Conservation (phyloP, 2,329 filamentous ascomycete species). For the Aspergillus floridensis region DNA sequence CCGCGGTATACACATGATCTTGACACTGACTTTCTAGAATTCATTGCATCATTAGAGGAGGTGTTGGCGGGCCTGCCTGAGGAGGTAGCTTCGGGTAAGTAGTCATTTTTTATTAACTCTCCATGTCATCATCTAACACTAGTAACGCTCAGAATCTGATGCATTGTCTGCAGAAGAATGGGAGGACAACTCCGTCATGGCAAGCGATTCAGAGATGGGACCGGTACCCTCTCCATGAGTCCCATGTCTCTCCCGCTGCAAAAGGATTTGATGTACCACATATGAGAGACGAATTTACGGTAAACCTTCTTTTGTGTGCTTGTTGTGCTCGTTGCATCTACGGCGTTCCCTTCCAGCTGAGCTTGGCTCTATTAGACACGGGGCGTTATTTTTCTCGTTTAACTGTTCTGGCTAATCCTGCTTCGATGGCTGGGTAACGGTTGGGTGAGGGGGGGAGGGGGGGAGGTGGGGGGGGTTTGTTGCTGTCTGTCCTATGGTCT, state of each 20-base stretch:
- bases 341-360: conserved; percentile 22
- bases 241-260: conserved; percentile 4
- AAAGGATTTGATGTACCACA: conserved; percentile 20
- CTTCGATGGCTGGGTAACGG: conserved; percentile 5
- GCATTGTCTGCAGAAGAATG: conserved; percentile 41
- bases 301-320: conserved; percentile 15
- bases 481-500: neutral
- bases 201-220: conserved; percentile 43
- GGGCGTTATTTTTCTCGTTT: conserved; percentile 1
- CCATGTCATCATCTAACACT: conserved; percentile 22
- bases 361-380: conserved; percentile 11
- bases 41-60: conserved; percentile 34
- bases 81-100: conserved; percentile 41
- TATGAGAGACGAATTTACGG: conserved; percentile 29
- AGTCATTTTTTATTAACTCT: conserved; percentile 16
- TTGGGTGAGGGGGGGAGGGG: neutral
- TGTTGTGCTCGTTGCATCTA: conserved; percentile 20
- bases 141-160: conserved; percentile 36
- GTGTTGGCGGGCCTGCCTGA: conserved; percentile 38
- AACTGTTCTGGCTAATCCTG: conserved; percentile 7
- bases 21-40: conserved; percentile 23
- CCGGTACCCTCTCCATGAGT: conserved; percentile 36
- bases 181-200: conserved; percentile 42
- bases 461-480: neutral
- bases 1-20: conserved; percentile 1